phyloP scores from a whole-genome alignment of 192 early-diverging fungal species.

The Dimargaris cristalligena region DNA sequence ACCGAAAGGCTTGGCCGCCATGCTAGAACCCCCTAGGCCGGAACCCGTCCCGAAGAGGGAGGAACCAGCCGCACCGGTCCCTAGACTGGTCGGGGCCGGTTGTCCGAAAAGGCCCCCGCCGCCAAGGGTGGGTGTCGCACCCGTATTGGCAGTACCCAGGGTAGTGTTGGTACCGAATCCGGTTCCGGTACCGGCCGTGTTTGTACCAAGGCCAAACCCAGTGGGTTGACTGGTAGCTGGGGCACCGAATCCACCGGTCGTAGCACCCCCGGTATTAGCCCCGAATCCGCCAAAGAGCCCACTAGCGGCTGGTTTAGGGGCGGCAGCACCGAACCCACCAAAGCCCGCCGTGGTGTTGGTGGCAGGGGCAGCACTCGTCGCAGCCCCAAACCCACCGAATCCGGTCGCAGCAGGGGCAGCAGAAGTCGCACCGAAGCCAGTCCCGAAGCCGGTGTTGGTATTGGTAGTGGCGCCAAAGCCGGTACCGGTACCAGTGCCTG shows the following conservation, averaged over 20 bases:
- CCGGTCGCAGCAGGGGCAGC: constrained; percentile 12
- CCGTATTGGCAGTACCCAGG: background rate
- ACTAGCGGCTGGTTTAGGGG: constrained; percentile 15
- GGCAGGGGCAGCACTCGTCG: constrained; percentile 11
- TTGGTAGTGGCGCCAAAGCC: constrained; percentile 33
- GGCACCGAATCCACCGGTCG: background rate
- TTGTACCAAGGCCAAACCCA: constrained; percentile 7
- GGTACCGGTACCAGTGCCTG: constrained; percentile 12
- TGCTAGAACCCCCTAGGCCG: too few species aligned
- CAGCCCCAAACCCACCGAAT: constrained; percentile 32
- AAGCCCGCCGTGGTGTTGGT: constrained; percentile 17
- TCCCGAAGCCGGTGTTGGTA: constrained; percentile 21
- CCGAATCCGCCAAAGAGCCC: constrained; percentile 17
- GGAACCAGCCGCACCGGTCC: constrained; percentile 2
- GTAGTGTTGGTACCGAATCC: constrained; percentile 9
- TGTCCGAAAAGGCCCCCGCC: constrained; percentile 16
- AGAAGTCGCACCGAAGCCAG: constrained; percentile 22
- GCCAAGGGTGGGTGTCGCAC: constrained; percentile 8
- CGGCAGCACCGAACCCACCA: constrained; percentile 29
- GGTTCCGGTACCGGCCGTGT: background rate
- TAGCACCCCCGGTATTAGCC: background rate
- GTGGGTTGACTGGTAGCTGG: background rate
- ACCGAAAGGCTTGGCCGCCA: constrained; percentile 2
- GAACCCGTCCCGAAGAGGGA: background rate
- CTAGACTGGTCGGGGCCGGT: constrained; percentile 13